Base-by-base conservation (phyloP, 768 basidiomycete species). In the Coprinopsis cinerea region DNA sequence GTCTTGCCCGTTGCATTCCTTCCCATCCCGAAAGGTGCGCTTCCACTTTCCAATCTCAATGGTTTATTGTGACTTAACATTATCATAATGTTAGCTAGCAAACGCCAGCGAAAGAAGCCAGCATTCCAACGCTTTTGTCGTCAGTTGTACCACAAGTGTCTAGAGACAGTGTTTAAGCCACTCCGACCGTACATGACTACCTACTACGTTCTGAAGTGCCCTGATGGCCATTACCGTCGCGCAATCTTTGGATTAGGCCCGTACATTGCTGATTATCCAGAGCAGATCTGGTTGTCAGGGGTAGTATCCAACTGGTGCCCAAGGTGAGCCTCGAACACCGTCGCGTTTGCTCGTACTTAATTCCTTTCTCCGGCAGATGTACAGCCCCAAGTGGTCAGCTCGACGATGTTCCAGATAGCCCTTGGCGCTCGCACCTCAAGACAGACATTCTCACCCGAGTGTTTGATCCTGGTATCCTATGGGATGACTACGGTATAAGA, bases 231-330 rank as follows among this genome's bases (percentile, higher is more conserved):
- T 45, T 67, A 57, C 52, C 57, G 57, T 0, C 53, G 59, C 3
- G 61, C 54, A 0, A 57, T 69, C 0, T 71, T 55, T 47, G 52
- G 56, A 7, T 52, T 69, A 20, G 67, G 67, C 0, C 66, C 67
- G 2, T 65, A 62, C 50, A 68, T 70, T 45, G 66, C 67, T 1
- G 66, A 70, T 47, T 70, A 71, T 52, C 69, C 69, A 0, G 67
- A 71, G 48, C 69, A 70, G 44, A 63, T 62, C 0, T 57, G 47
- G 42, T 44, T 65, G 0, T 43, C 60, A 0, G 48, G 63, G 3
- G 53, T 67, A 26, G 65, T 71, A 1, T 49, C 57, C 17, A 52
- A 57, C 2, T 63, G 62, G 62, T 61, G 57, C 39, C 53, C 58
- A 30, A 53, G 54, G 61, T 57, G 49, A n/a, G n/a, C n/a, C n/a